Conservation (phyloP, 225 moss, liverwort and hornwort genomes). For the Pseudoscleropodium purum region DNA sequence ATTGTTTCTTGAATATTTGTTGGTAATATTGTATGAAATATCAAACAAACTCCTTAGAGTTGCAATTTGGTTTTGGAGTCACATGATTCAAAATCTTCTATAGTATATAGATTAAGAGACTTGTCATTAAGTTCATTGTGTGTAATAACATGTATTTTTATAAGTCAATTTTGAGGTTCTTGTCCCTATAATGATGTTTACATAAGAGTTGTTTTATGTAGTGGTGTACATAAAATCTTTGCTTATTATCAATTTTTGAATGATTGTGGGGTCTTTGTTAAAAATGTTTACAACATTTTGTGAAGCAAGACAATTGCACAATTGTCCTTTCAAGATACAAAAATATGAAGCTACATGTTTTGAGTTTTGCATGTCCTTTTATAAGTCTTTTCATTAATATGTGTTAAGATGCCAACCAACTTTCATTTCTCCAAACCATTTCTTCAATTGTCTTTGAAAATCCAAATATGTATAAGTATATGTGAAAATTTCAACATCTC, state of each 20-base stretch:
- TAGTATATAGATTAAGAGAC: neutral
- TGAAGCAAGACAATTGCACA: neutral
- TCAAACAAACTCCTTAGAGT: neutral
- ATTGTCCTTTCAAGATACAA: neutral
- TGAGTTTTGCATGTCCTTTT: neutral
- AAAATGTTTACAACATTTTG: neutral
- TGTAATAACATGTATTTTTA: neutral
- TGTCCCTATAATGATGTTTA: neutral
- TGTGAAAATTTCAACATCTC: neutral
- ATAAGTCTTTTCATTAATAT: neutral
- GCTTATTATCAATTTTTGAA: neutral
- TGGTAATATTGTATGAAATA: neutral
- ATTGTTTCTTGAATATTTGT: neutral
- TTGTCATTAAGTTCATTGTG: neutral
- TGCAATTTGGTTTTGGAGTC: neutral
- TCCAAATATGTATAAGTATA: neutral
- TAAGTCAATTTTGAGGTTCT: neutral
- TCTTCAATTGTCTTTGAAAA: neutral
- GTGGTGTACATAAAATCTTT: neutral
- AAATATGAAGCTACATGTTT: neutral
- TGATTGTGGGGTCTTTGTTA: rapidly evolving
- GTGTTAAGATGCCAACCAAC: too few relatives aligned
- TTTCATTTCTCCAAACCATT: neutral
- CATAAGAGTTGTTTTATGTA: rapidly evolving
- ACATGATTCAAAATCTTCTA: neutral